Conservation (phyloP, 257 asterid genomes). For the Solanum paucissectum region DNA sequence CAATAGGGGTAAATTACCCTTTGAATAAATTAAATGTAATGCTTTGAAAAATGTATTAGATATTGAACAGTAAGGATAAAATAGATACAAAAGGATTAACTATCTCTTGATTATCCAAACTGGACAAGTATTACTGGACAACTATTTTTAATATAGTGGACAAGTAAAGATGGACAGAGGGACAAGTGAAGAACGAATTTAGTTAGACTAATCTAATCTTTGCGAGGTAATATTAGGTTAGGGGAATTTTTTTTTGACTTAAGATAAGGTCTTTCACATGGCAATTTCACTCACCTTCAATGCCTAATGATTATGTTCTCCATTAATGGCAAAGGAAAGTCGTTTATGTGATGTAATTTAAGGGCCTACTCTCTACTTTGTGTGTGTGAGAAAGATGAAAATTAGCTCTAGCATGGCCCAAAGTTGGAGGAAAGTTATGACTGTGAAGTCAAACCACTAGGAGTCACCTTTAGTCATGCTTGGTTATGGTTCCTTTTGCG, state of each 20-base stretch:
- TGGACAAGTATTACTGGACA: not conserved
- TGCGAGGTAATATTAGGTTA: not conserved
- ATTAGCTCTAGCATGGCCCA: not conserved
- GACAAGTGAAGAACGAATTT: not conserved
- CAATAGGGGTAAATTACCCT: too few relatives aligned
- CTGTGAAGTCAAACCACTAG: constrained; percentile 7
- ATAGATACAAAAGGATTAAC: too few relatives aligned
- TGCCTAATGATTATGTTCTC: constrained; percentile 46
- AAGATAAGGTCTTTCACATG: constrained; percentile 18
- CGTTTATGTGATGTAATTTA: not conserved
- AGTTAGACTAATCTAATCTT: not conserved
- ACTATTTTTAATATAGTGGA: too few relatives aligned
- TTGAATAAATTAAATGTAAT: not conserved
- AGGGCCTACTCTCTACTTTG: not conserved
- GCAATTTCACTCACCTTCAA: constrained; percentile 25
- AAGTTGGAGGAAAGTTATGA: not conserved
- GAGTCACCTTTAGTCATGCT: not conserved
- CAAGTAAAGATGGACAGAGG: not conserved
- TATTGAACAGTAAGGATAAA: not conserved
- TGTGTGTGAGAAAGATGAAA: not conserved
- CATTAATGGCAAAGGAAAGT: constrained; percentile 18
- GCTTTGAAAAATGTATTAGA: too few relatives aligned
- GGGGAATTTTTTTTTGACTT: constrained; percentile 16
- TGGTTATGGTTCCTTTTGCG: not conserved
- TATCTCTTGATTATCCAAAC: too few relatives aligned